Evolutionary conservation across 148 eudicot genomes (phyloP).

Genomic region (Heliamphora exappendiculata): DNA sequence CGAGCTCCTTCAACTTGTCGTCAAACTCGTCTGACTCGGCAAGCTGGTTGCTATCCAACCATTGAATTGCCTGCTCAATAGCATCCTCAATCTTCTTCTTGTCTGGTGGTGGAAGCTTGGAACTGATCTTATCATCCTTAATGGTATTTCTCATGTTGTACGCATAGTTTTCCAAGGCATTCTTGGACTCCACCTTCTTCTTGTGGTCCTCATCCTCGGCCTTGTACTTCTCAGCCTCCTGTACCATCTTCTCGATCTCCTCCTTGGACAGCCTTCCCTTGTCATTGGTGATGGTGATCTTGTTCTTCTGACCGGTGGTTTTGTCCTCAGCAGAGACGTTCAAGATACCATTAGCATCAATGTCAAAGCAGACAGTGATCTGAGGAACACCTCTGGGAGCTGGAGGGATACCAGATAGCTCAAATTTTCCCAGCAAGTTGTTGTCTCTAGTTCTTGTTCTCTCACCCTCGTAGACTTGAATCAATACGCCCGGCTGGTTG

Average conservation of each 20-base stretch:
- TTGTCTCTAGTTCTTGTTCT: conserved; percentile 25
- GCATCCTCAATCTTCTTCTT: conserved; percentile 31
- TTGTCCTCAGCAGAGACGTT: conserved; percentile 27
- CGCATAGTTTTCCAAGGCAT: conserved; percentile 29
- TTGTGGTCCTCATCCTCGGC: conserved; percentile 35
- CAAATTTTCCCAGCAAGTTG: conserved; percentile 27
- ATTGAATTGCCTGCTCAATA: conserved; percentile 18
- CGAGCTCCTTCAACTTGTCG: conserved; percentile 28
- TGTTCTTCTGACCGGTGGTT: conserved; percentile 22
- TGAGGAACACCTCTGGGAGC: conserved; percentile 31
- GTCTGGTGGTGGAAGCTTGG: conserved; percentile 16
- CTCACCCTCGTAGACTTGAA: conserved; percentile 31
- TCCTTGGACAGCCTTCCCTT: conserved; percentile 27
- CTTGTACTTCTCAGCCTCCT: conserved; percentile 29
- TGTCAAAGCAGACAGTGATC: conserved; percentile 24
- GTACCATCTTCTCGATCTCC: conserved; percentile 30
- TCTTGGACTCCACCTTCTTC: conserved; percentile 33
- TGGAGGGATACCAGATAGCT: conserved; percentile 28
- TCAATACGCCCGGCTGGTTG: conserved; percentile 21
- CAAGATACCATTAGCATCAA: conserved; percentile 28
- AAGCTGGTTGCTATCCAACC: conserved; percentile 28
- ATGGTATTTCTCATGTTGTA: conserved; percentile 30
- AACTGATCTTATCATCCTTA: conserved; percentile 25
- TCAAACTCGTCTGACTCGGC: conserved; percentile 30
- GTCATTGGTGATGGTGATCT: conserved; percentile 23